Conservation (phyloP, 495 filamentous ascomycete genomes). For the Lasiosphaeris hirsuta region DNA sequence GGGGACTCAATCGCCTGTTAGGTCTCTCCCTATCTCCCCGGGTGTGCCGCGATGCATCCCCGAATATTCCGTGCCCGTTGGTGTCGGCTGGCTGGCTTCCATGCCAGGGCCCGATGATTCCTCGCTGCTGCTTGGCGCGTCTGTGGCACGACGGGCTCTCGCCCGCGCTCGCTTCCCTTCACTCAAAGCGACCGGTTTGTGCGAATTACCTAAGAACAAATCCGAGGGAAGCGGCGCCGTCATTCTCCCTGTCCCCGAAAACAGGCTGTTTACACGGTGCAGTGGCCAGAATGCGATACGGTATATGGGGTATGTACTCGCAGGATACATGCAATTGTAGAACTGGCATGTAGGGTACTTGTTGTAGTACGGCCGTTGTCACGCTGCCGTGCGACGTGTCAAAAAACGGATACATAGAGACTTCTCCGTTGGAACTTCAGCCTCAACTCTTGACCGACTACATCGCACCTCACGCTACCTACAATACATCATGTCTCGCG, state of each 20-base stretch:
- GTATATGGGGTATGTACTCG: neutral
- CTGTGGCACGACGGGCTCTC: neutral
- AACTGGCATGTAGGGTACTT: neutral
- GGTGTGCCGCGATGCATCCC: neutral
- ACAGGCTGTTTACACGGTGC: slow-evolving; percentile 4
- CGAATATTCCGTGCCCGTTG: neutral
- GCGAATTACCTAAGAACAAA: neutral
- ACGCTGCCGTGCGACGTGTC: neutral
- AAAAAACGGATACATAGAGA: neutral
- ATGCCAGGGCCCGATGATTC: neutral
- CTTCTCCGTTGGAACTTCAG: neutral
- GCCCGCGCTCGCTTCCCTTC: neutral
- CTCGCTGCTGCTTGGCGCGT: too few species aligned
- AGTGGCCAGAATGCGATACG: neutral
- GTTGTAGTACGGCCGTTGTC: slow-evolving; percentile 6
- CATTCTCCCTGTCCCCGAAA: neutral
- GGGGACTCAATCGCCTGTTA: too few species aligned
- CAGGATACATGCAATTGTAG: neutral
- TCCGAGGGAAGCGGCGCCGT: neutral
- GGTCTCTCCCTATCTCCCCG: too few species aligned
- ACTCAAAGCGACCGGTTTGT: neutral
- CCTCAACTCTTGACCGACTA: slow-evolving; percentile 4
- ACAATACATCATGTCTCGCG: too few species aligned
- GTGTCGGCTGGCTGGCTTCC: neutral
- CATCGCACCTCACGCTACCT: neutral